Base-by-base conservation (phyloP, 148 eudicot genomes). In the Persicaria tinctoria region DNA sequence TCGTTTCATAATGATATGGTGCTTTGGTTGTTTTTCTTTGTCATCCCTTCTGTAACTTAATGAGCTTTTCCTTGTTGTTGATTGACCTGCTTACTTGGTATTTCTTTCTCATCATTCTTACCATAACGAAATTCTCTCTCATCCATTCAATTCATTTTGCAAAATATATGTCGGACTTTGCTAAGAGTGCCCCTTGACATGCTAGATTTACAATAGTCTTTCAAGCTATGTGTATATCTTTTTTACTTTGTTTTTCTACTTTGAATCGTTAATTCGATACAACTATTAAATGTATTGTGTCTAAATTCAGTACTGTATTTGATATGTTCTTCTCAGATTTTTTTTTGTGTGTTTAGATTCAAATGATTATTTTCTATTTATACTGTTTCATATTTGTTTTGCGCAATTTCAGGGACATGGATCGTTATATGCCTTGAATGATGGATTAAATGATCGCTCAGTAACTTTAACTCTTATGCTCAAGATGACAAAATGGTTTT, bases 331-430 rank as follows among this genome's bases (percentile, higher is more conserved):
- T 44, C 23, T 18, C 32, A 55, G 12, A 1, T 75, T 32, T 9
- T n/a, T 70, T 7, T 49, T 47, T 6, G 2, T 3, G 48, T 71
- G 5, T 27, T 48, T 5, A 41, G 46, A 63, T 32, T 68, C 9
- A 38, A 57, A 27, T 11, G 23, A 46, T 54, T 69, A 1, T 62
- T 70, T 13, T 47, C 81, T 16, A 56, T 55, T 38, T 41, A 17
- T 74, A 55, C 27, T 8, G n/a, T 17, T 32, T 75, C 8, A 8
- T 59, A 49, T 72, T 59, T 79, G 49, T 53, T 51, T 74, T 64
- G 74, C n/a, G 68, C 9, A 70, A 80, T 53, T 75, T 74, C 91
- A 91, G 97, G 90, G 97, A 91, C 77, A 85, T 97, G 82, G 93
- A 94, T 76, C 86, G 97, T 9, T 94, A 91, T 38, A 46, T 68